Evolutionary conservation across 352 stramenopile genomes (phyloP).

Genomic region (Phytophthora uliginosa): DNA sequence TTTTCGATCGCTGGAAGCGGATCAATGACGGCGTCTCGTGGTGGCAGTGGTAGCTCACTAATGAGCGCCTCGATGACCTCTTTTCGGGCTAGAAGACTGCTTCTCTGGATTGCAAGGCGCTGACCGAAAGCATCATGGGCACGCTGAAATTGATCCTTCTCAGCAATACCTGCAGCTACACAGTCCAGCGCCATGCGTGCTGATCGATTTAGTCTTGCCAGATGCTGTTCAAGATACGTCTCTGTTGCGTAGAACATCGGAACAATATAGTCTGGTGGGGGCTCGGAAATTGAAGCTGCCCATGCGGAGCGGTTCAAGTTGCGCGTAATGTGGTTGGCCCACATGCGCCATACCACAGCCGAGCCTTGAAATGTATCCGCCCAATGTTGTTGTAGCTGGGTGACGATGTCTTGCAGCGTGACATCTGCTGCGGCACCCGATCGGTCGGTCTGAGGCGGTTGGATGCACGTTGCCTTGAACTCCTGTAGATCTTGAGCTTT

Average conservation of each 20-base stretch:
- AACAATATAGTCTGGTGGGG: not conserved
- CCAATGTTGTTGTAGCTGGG: conserved; percentile 4
- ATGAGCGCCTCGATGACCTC: not conserved
- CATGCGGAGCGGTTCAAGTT: conserved; percentile 19
- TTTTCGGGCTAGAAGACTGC: not conserved
- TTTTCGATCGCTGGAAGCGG: too few species aligned
- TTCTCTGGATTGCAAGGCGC: not conserved
- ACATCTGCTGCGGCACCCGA: not conserved
- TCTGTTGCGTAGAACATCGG: not conserved
- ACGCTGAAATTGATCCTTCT: not conserved
- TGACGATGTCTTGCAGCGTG: not conserved
- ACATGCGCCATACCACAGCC: conserved; percentile 23
- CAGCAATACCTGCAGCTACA: not conserved
- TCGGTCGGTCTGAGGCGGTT: not conserved
- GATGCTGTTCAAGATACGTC: too few species aligned
- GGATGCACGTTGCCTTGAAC: conserved; percentile 4
- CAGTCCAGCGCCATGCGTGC: not conserved
- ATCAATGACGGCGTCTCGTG: too few species aligned
- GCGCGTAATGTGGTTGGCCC: conserved; percentile 16
- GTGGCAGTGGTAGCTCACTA: too few species aligned
- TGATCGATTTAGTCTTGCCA: not conserved
- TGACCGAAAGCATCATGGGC: not conserved
- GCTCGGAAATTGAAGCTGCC: conserved; percentile 2
- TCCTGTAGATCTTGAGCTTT: not conserved
- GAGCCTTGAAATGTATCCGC: not conserved